These are phyloP conservation scores for Eutrema heterophyllum DNA, from an alignment of 345 rosid genomes.

Conservation along the genomic window DNA sequence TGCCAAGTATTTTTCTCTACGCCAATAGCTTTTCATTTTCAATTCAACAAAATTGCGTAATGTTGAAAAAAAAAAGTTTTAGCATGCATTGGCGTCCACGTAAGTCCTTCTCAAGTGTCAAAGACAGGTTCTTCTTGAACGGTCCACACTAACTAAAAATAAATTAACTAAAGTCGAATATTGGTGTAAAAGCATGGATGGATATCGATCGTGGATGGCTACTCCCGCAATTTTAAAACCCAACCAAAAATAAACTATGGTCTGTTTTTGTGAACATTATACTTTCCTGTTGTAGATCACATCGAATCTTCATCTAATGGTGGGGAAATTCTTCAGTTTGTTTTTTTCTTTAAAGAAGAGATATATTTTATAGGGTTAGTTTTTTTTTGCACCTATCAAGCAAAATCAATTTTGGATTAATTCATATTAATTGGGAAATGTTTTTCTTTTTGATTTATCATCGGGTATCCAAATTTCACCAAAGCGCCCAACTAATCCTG, in stretches of 20 bases:
- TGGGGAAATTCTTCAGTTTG: not conserved
- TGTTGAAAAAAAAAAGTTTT: conserved; percentile 1
- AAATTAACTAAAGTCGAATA: not conserved
- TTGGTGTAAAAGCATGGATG: conserved; percentile 1
- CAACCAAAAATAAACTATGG: not conserved
- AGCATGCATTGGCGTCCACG: conserved; percentile 32
- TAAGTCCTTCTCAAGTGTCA: conserved; percentile 27
- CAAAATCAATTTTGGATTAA: not conserved
- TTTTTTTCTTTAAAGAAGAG: not conserved
- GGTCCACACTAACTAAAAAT: not conserved
- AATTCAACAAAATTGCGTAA: conserved; percentile 10
- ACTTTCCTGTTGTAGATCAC: conserved; percentile 9
- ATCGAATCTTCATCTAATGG: conserved; percentile 2
- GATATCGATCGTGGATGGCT: conserved; percentile 3
- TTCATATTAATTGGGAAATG: too few species aligned
- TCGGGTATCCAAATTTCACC: too few species aligned
- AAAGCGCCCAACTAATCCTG: too few species aligned
- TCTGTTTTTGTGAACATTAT: conserved; percentile 7
- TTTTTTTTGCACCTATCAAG: not conserved
- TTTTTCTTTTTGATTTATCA: too few species aligned
- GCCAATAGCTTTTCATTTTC: conserved; percentile 8
- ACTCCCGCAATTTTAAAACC: not conserved
- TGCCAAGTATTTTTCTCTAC: conserved; percentile 9
- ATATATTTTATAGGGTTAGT: not conserved
- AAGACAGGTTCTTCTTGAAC: conserved; percentile 18